phyloP scores from a whole-genome alignment of 164 flowering plant genomes.

The Stephania cephalantha region DNA sequence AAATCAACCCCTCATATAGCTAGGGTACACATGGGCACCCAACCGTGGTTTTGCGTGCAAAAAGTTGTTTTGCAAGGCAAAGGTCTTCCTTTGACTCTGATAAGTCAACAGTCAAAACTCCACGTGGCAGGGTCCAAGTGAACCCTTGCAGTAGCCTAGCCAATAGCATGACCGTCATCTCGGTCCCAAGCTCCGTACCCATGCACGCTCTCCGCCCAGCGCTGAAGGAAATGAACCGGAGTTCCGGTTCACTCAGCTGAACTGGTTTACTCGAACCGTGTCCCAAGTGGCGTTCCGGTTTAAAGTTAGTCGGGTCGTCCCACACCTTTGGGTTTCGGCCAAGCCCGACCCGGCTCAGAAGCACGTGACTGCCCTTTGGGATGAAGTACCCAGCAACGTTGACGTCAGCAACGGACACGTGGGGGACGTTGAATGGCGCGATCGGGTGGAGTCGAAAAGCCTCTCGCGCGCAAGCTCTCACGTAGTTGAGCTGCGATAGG shows the following conservation, averaged over 20 bases:
- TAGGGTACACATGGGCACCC: neutral
- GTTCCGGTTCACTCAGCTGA: slow-evolving; percentile 21
- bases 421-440: slow-evolving; percentile 9
- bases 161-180: slow-evolving; percentile 8
- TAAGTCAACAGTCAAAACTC: neutral
- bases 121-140: neutral
- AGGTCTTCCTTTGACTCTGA: neutral
- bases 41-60: neutral
- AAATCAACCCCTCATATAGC: too few species aligned
- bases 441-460: slow-evolving; percentile 1
- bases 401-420: slow-evolving; percentile 18
- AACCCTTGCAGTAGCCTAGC: neutral
- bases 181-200: slow-evolving; percentile 24
- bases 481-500: neutral
- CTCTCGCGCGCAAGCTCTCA: slow-evolving; percentile 3
- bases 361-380: slow-evolving; percentile 26
- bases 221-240: slow-evolving; percentile 34
- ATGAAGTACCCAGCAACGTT: slow-evolving; percentile 27
- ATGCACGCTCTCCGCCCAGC: slow-evolving; percentile 40
- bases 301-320: slow-evolving; percentile 30
- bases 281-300: slow-evolving; percentile 39
- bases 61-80: neutral
- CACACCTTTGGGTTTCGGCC: slow-evolving; percentile 28
- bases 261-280: slow-evolving; percentile 6
- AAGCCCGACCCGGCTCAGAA: slow-evolving; percentile 19